Evolutionary conservation across 2,329 filamentous ascomycete genomes (phyloP).

Genomic region (Chaetomiaceae sp.): DNA sequence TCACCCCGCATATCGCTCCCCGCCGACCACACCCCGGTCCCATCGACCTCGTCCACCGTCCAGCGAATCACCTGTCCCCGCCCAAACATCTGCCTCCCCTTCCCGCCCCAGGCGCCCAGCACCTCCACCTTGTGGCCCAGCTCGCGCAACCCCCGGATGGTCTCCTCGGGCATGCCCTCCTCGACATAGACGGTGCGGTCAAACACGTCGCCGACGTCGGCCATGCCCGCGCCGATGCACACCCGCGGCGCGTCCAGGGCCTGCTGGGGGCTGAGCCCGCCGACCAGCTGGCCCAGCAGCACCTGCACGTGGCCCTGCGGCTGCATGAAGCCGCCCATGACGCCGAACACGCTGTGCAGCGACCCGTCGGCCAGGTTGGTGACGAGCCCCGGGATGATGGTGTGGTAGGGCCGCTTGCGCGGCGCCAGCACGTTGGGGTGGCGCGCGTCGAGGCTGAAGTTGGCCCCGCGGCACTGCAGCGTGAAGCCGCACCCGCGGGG

Average conservation of each 20-base stretch:
- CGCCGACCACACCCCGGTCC: slow-evolving; percentile 71
- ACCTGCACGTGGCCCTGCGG: slow-evolving; percentile 95
- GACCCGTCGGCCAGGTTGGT: slow-evolving; percentile 70
- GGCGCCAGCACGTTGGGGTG: slow-evolving; percentile 81
- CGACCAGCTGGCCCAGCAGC: slow-evolving; percentile 80
- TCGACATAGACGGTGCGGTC: slow-evolving; percentile 71
- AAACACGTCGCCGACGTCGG: slow-evolving; percentile 52
- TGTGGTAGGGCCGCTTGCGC: slow-evolving; percentile 89
- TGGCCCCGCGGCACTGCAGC: slow-evolving; percentile 86
- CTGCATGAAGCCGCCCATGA: slow-evolving; percentile 99
- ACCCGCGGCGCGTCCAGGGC: slow-evolving; percentile 89
- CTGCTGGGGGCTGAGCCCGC: slow-evolving; percentile 75
- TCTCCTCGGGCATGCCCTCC: slow-evolving; percentile 68
- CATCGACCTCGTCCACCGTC: slow-evolving; percentile 65
- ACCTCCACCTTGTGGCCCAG: slow-evolving; percentile 72
- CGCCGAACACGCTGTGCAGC: slow-evolving; percentile 82
- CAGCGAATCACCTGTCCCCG: slow-evolving; percentile 80
- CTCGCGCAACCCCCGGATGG: slow-evolving; percentile 59
- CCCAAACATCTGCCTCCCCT: slow-evolving; percentile 67
- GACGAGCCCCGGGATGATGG: slow-evolving; percentile 89
- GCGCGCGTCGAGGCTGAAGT: slow-evolving; percentile 65
- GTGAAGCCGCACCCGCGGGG: slow-evolving; percentile 85
- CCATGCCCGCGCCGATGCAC: slow-evolving; percentile 73
- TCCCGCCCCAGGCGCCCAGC: slow-evolving; percentile 45
- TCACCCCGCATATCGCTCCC: slow-evolving; percentile 88